phyloP scores from a whole-genome alignment of 129 eudicot species.

The Kitagawia praeruptora region DNA sequence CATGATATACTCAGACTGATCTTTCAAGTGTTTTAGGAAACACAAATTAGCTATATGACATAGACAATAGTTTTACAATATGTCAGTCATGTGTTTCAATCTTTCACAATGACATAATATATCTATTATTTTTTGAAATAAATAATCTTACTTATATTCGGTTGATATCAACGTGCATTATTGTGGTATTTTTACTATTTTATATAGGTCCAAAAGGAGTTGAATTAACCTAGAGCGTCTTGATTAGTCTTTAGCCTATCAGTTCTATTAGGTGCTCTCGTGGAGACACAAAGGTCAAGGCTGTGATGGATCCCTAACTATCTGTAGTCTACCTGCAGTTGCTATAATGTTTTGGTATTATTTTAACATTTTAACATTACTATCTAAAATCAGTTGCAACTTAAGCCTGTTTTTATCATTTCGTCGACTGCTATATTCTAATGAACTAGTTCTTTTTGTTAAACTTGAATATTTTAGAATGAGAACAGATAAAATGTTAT shows the following conservation, averaged over 20 bases:
- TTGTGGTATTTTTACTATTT: background rate
- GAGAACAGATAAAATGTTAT: background rate
- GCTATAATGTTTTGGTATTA: background rate
- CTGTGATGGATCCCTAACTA: background rate
- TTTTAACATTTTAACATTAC: background rate
- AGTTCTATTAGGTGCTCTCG: background rate
- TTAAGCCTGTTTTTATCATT: background rate
- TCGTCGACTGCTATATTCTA: background rate
- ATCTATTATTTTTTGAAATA: background rate
- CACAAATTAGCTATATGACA: background rate
- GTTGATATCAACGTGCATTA: background rate
- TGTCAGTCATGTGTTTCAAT: background rate
- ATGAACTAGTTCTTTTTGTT: background rate
- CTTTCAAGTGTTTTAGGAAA: background rate
- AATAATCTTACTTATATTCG: background rate
- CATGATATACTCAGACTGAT: background rate
- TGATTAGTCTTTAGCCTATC: background rate
- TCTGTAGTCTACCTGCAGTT: background rate
- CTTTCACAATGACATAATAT: background rate
- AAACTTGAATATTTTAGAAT: background rate
- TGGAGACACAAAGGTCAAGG: background rate
- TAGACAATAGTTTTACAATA: background rate
- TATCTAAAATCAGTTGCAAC: background rate
- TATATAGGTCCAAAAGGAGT: background rate
- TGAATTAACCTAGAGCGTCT: background rate